phyloP scores from a whole-genome alignment of 1,284 basidiomycete genomes.

The Moniliella sp. region DNA sequence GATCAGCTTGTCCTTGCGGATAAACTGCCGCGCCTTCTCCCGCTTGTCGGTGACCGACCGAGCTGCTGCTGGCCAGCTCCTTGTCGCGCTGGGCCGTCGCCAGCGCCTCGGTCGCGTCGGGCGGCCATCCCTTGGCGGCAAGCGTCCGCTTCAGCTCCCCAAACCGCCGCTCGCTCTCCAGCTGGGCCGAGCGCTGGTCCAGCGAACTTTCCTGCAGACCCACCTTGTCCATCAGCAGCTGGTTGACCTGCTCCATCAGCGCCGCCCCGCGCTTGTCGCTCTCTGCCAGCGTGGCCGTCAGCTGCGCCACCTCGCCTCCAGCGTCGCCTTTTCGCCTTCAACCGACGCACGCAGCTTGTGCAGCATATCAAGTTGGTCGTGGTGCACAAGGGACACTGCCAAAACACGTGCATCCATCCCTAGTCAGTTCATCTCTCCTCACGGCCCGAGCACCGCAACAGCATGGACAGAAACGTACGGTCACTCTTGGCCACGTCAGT shows the following conservation, averaged over 20 bases:
- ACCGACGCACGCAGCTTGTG: slow-evolving; percentile 63
- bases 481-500: slow-evolving; percentile 67
- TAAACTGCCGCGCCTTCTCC: too few species aligned
- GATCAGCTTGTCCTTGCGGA: too few species aligned
- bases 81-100: too few species aligned
- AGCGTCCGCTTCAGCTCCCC: too few species aligned
- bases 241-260: slow-evolving; percentile 49
- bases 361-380: slow-evolving; percentile 42
- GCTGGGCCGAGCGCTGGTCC: too few species aligned
- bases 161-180: too few species aligned
- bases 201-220: too few species aligned
- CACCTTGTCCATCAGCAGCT: slow-evolving; percentile 68
- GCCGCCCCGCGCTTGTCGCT: slow-evolving; percentile 63
- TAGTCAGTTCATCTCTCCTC: too few species aligned
- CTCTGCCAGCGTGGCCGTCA: slow-evolving; percentile 51
- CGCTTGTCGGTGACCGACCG: too few species aligned
- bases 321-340: slow-evolving; percentile 57
- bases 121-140: too few species aligned
- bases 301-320: slow-evolving; percentile 48
- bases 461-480: slow-evolving; percentile 41
- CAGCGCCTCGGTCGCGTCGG: too few species aligned
- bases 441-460: slow-evolving; percentile 2
- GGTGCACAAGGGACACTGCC: slow-evolving; percentile 38
- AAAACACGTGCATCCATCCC: slow-evolving; percentile 16
- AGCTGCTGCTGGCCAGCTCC: too few species aligned